Percentiles rank a stretch among this genome's conserved stretches.
phyloP scores from a whole-genome alignment of 495 filamentous ascomycete genomes.

The Astrothelium subdiscretum region DNA sequence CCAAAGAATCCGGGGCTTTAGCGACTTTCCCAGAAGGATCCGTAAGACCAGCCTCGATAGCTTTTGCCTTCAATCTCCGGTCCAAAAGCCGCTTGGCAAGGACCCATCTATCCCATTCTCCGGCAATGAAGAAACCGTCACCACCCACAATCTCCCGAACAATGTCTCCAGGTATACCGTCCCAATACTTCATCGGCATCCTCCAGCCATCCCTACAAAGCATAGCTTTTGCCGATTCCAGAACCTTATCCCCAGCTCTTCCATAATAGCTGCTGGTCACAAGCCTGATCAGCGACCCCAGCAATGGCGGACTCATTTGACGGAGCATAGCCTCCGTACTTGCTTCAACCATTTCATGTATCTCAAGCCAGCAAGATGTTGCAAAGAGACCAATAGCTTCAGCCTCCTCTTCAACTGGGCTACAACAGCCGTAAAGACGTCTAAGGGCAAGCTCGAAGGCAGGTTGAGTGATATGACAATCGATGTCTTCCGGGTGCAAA shows the following conservation, averaged over 20 bases:
- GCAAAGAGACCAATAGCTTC: slow-evolving; percentile 48
- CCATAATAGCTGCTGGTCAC: slow-evolving; percentile 51
- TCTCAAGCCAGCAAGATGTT: slow-evolving; percentile 47
- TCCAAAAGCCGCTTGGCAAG: slow-evolving; percentile 44
- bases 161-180: slow-evolving; percentile 45
- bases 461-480: slow-evolving; percentile 42
- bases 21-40: slow-evolving; percentile 27
- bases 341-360: slow-evolving; percentile 46
- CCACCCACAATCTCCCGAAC: slow-evolving; percentile 46
- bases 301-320: slow-evolving; percentile 38
- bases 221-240: slow-evolving; percentile 47
- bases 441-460: slow-evolving; percentile 49
- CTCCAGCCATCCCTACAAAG: slow-evolving; percentile 50
- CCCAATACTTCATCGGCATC: slow-evolving; percentile 46
- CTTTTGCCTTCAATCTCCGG: slow-evolving; percentile 34
- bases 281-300: slow-evolving; percentile 38
- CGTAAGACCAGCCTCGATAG: slow-evolving; percentile 33
- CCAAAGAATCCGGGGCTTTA: slow-evolving; percentile 30
- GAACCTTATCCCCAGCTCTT: slow-evolving; percentile 40
- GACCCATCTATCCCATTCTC: slow-evolving; percentile 48
- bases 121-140: slow-evolving; percentile 49
- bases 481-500: slow-evolving; percentile 46
- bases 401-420: slow-evolving; percentile 37
- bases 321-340: slow-evolving; percentile 43
- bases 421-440: slow-evolving; percentile 42